Percentiles rank a stretch among this genome's conserved stretches.
Evolutionary conservation across 257 asterid genomes (phyloP).

Genomic region (Nicotiana otophora): DNA sequence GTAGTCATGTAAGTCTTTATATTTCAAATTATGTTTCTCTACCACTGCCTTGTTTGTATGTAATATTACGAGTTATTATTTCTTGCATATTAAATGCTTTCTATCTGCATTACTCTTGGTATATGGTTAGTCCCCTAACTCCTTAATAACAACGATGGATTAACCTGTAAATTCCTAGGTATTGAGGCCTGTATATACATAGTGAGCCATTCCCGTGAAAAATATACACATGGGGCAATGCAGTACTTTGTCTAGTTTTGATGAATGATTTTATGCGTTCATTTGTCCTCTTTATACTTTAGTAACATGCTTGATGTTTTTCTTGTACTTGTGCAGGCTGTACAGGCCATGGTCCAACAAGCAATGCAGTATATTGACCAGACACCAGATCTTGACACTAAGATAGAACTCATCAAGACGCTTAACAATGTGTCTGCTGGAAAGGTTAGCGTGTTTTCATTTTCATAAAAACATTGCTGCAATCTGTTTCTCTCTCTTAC

Average conservation of each 20-base stretch:
- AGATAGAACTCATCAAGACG: constrained; percentile 85
- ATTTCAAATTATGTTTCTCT: too few species aligned
- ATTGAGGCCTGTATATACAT: background rate
- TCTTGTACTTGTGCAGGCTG: constrained; percentile 52
- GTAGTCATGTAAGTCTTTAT: too few species aligned
- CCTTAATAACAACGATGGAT: background rate
- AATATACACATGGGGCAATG: background rate
- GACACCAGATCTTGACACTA: constrained; percentile 86
- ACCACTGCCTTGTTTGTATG: too few species aligned
- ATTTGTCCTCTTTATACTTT: background rate
- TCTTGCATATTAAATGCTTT: too few species aligned
- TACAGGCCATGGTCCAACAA: constrained; percentile 94
- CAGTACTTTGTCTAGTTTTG: background rate
- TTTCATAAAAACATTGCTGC: background rate
- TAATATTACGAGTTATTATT: too few species aligned
- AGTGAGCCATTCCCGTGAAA: background rate
- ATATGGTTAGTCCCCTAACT: too few species aligned
- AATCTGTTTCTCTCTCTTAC: background rate
- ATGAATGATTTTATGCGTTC: background rate
- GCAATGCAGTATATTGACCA: constrained; percentile 93
- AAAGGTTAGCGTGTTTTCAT: constrained; percentile 44
- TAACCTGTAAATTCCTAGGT: too few species aligned
- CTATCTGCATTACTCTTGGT: too few species aligned
- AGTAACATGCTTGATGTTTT: background rate
- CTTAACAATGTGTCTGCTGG: constrained; percentile 93